Conservation (phyloP, 2,329 filamentous ascomycete species). For the Sporothrix pallida region DNA sequence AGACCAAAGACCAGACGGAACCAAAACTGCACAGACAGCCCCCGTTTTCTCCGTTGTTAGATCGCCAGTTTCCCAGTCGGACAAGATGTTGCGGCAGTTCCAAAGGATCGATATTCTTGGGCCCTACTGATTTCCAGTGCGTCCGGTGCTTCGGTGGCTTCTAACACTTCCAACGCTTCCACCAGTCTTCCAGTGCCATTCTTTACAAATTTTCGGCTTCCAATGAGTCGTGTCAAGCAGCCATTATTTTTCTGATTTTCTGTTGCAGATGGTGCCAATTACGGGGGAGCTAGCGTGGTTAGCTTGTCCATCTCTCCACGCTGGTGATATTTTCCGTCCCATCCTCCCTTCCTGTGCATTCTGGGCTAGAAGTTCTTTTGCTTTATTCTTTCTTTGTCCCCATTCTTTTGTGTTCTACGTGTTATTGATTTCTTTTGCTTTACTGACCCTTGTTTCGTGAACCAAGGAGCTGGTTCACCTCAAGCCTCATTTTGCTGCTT, state of each 20-base stretch:
- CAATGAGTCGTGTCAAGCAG: no score
- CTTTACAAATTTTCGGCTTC: no score
- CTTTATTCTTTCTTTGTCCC: no score
- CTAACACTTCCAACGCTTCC: background rate
- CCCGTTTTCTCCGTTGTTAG: slow-evolving; percentile 4
- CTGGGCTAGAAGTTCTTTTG: background rate
- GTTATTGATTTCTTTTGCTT: no score
- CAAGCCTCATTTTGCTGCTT: no score
- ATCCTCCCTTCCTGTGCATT: slow-evolving; percentile 10
- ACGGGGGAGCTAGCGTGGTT: slow-evolving; percentile 4
- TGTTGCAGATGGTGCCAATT: background rate
- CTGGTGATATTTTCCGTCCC: slow-evolving; percentile 1
- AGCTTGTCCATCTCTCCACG: slow-evolving; percentile 10
- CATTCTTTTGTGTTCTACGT: no score
- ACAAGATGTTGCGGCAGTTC: slow-evolving; percentile 6
- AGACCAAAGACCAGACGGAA: slow-evolving; percentile 3
- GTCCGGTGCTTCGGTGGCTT: background rate
- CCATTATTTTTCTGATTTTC: background rate
- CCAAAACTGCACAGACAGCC: slow-evolving; percentile 6
- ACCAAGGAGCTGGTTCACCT: no score
- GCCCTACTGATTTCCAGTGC: background rate
- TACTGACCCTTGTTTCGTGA: no score
- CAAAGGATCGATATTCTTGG: background rate
- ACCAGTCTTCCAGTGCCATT: background rate
- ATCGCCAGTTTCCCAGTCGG: slow-evolving; percentile 23